These are phyloP conservation scores for Aspergillus pseudotamarii DNA, from an alignment of 2,329 filamentous ascomycete species.

Conservation along the genomic window DNA sequence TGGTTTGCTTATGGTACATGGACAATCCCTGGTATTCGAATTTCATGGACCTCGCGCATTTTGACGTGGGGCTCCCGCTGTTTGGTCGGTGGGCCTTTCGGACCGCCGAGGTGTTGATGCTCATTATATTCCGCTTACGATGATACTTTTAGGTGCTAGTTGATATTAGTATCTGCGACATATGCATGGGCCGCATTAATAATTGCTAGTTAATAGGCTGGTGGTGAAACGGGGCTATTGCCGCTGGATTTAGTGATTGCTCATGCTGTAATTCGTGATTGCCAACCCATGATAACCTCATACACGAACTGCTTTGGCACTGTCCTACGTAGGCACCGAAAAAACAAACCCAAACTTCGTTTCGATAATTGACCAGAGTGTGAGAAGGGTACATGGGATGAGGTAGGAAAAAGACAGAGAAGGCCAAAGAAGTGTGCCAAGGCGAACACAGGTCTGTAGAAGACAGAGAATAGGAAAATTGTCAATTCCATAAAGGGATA, in stretches of 20 bases:
- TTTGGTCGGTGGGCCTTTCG: not conserved
- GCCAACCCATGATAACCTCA: not conserved
- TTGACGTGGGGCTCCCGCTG: slow-evolving; percentile 10
- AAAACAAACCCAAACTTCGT: slow-evolving; percentile 5
- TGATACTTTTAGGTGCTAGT: not conserved
- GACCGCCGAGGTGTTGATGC: not conserved
- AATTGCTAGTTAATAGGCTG: not conserved
- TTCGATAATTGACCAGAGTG: not conserved
- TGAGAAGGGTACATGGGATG: not conserved
- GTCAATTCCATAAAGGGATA: slow-evolving; percentile 25
- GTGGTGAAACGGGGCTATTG: not conserved
- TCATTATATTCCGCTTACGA: not conserved
- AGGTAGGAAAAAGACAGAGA: not conserved
- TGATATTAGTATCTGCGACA: not conserved
- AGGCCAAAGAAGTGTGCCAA: slow-evolving; percentile 2
- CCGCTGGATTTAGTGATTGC: not conserved
- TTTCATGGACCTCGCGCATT: not conserved
- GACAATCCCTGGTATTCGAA: not conserved
- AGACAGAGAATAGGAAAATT: slow-evolving; percentile 5
- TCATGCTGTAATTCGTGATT: not conserved
- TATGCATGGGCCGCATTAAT: not conserved
- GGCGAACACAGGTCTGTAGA: not conserved
- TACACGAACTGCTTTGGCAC: not conserved
- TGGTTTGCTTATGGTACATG: not conserved
- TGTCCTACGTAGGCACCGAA: not conserved